Percentiles rank a stretch among this genome's conserved stretches.
phyloP scores from a whole-genome alignment of 2,329 filamentous ascomycete species.

The Exophiala oligosperma region DNA sequence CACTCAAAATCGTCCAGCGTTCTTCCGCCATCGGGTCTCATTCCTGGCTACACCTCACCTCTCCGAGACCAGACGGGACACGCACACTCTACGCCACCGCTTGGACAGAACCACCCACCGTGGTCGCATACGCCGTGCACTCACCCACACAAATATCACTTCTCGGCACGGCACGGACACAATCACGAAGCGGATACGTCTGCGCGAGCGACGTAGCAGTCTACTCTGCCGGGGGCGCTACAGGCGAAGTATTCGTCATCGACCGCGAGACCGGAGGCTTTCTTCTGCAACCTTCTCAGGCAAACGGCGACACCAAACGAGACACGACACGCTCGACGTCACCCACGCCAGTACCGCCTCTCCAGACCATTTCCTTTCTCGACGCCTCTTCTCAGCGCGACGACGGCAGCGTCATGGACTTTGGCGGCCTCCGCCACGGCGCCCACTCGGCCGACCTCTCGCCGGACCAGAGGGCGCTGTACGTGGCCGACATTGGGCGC shows the following conservation, averaged over 20 bases:
- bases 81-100: conserved; percentile 29
- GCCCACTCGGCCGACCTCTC: conserved; percentile 32
- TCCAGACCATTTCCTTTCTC: conserved; percentile 28
- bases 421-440: conserved; percentile 31
- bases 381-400: conserved; percentile 20
- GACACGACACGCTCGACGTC: not conserved
- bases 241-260: conserved; percentile 29
- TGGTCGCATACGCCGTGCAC: conserved; percentile 28
- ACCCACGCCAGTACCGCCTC: conserved; percentile 5
- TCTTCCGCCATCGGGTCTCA: conserved; percentile 28
- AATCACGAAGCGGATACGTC: conserved; percentile 29
- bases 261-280: conserved; percentile 24
- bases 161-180: conserved; percentile 22
- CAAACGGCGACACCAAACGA: not conserved
- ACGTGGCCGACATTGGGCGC: conserved; percentile 33
- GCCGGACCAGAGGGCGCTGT: conserved; percentile 27
- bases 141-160: conserved; percentile 25
- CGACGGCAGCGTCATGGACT: conserved; percentile 29
- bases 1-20: conserved; percentile 24
- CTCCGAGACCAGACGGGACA: conserved; percentile 8
- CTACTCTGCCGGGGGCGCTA: conserved; percentile 30
- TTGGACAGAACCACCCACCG: conserved; percentile 28
- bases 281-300: not conserved
- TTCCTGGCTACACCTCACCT: conserved; percentile 29
- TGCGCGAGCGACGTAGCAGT: conserved; percentile 22